Percentiles rank a stretch among this genome's conserved stretches.
Evolutionary conservation across 1,284 basidiomycete genomes (phyloP).

Genomic region (Kwoniella shivajii): DNA sequence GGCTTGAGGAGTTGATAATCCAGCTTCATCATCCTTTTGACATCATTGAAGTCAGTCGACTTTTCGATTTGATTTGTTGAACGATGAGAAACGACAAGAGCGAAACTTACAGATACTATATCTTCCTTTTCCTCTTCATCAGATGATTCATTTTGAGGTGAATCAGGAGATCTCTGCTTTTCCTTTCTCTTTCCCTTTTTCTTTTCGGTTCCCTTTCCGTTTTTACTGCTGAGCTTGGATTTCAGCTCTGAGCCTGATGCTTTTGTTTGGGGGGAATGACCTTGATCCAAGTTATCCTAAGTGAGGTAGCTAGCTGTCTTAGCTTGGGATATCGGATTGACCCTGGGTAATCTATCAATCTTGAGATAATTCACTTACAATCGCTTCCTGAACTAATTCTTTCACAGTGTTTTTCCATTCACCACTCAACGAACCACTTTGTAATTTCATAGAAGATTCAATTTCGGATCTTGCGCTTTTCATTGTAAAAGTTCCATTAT

Average conservation of each 20-base stretch:
- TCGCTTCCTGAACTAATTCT: constrained; percentile 46
- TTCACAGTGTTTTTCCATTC: constrained; percentile 48
- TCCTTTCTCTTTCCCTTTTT: not conserved
- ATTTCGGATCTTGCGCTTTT: constrained; percentile 26
- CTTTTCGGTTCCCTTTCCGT: not conserved
- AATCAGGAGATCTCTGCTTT: not conserved
- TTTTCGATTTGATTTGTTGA: no score
- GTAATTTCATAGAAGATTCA: constrained; percentile 30
- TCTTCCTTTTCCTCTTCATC: no score
- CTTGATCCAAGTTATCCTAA: not conserved
- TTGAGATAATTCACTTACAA: constrained; percentile 32
- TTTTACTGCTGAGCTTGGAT: not conserved
- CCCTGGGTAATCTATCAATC: not conserved
- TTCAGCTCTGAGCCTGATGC: not conserved
- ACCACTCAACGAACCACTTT: constrained; percentile 23
- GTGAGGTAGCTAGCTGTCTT: no score
- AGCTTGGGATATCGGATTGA: no score
- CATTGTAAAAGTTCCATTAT: constrained; percentile 39
- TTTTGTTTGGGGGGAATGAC: no score
- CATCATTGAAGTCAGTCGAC: no score
- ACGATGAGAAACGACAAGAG: no score
- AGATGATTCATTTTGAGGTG: not conserved
- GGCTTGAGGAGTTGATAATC: no score
- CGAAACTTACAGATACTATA: no score
- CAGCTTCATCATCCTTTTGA: no score